Conservation (phyloP, 2,329 filamentous ascomycete species). For the Fusarium lyarnte region DNA sequence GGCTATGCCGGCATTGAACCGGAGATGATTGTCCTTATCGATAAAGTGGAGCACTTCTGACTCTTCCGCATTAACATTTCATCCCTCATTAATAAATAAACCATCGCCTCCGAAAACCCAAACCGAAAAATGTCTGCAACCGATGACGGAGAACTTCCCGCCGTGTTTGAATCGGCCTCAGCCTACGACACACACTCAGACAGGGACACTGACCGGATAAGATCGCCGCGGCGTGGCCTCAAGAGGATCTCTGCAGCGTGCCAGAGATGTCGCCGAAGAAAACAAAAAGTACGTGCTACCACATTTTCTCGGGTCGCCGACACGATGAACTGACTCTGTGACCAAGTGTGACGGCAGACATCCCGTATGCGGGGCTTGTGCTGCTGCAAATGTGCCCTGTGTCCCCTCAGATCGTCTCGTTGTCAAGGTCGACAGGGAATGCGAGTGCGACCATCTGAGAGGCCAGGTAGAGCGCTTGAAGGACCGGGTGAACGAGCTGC, state of each 20-base stretch:
- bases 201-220: constrained; percentile 6
- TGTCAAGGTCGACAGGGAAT: constrained; percentile 30
- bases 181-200: constrained; percentile 19
- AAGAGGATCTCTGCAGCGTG: constrained; percentile 36
- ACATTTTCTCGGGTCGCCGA: background rate
- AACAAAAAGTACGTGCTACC: constrained; percentile 32
- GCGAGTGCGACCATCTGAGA: constrained; percentile 34
- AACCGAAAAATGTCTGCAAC: constrained; percentile 8
- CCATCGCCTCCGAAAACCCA: background rate
- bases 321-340: background rate
- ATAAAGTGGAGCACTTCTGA: background rate
- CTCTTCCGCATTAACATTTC: constrained; percentile 5
- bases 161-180: constrained; percentile 10
- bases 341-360: constrained; percentile 35
- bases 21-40: constrained; percentile 17
- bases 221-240: constrained; percentile 25
- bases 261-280: constrained; percentile 36
- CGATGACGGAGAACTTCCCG: constrained; percentile 23
- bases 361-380: constrained; percentile 33
- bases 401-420: constrained; percentile 37
- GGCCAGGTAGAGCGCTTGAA: constrained; percentile 27
- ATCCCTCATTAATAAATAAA: background rate
- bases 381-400: constrained; percentile 24
- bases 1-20: constrained; percentile 14
- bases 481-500: constrained; percentile 23